These are phyloP conservation scores for Didymella glomerata DNA, from an alignment of 2,329 filamentous ascomycete species.

Conservation along the genomic window DNA sequence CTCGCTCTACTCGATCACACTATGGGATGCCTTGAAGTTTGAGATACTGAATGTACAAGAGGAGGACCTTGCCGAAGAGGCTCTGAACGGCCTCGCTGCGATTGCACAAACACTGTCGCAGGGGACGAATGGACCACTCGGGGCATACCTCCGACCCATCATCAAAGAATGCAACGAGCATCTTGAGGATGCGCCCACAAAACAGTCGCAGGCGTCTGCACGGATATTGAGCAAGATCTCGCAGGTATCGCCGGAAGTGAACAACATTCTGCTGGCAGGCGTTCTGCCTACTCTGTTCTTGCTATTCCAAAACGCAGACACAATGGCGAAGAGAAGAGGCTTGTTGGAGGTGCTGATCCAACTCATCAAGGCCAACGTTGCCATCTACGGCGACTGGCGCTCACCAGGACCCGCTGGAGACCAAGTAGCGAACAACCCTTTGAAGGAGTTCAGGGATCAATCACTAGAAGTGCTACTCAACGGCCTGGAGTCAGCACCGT, in stretches of 20 bases:
- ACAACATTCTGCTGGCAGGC: constrained; percentile 63
- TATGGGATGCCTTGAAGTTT: constrained; percentile 75
- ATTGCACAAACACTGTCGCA: constrained; percentile 65
- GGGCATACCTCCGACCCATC: constrained; percentile 66
- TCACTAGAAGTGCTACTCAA: constrained; percentile 54
- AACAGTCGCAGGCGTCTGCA: constrained; percentile 71
- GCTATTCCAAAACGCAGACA: constrained; percentile 68
- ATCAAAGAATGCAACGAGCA: constrained; percentile 74
- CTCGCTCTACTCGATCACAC: constrained; percentile 68
- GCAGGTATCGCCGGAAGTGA: constrained; percentile 63
- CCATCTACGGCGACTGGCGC: constrained; percentile 65
- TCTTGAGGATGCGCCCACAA: constrained; percentile 72
- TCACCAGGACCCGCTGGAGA: constrained; percentile 51
- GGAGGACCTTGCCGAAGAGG: constrained; percentile 69
- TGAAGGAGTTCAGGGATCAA: constrained; percentile 53
- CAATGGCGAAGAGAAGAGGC: constrained; percentile 68
- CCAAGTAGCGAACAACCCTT: constrained; percentile 44
- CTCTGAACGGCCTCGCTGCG: constrained; percentile 62
- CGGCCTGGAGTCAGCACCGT: constrained; percentile 55
- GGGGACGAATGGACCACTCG: constrained; percentile 58
- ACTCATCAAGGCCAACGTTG: constrained; percentile 65
- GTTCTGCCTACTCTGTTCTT: constrained; percentile 66
- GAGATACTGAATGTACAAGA: constrained; percentile 73
- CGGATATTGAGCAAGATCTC: constrained; percentile 67
- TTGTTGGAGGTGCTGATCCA: constrained; percentile 68